Percentiles rank a stretch among this genome's conserved stretches.
phyloP scores from a whole-genome alignment of 805 yeast species.

The Maudiozyma serrabonitensis region DNA sequence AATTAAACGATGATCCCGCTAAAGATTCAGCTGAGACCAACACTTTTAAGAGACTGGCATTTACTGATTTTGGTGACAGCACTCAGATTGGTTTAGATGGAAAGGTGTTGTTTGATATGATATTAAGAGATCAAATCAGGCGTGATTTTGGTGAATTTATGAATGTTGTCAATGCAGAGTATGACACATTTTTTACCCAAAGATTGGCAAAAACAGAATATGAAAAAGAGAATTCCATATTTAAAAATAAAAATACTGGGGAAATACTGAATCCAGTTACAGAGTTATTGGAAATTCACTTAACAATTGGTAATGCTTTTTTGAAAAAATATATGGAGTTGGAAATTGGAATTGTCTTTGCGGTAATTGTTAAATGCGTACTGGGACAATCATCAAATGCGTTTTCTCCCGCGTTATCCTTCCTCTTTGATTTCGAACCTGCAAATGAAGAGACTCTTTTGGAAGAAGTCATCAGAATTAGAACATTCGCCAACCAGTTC shows the following conservation, averaged over 20 bases:
- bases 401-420: conserved; percentile 6
- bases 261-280: conserved; percentile 4
- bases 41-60: conserved; percentile 1
- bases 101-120: background rate
- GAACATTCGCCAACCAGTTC: conserved; percentile 11
- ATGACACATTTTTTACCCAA: conserved; percentile 6
- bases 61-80: background rate
- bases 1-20: background rate
- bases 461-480: conserved; percentile 9
- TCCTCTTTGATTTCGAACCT: conserved; percentile 8
- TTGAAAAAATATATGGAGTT: conserved; percentile 9
- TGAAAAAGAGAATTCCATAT: background rate
- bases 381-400: conserved; percentile 8
- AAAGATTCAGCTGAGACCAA: background rate
- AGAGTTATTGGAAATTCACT: conserved; percentile 9
- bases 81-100: background rate
- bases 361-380: conserved; percentile 8
- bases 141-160: conserved; percentile 11
- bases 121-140: conserved; percentile 5
- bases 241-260: background rate
- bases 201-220: conserved; percentile 2
- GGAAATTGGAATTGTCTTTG: conserved; percentile 7
- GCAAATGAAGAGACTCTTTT: conserved; percentile 5
- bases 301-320: conserved; percentile 12
- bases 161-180: conserved; percentile 4